These are phyloP conservation scores for Xylaria longipes DNA, from an alignment of 495 filamentous ascomycete species.

Conservation along the genomic window DNA sequence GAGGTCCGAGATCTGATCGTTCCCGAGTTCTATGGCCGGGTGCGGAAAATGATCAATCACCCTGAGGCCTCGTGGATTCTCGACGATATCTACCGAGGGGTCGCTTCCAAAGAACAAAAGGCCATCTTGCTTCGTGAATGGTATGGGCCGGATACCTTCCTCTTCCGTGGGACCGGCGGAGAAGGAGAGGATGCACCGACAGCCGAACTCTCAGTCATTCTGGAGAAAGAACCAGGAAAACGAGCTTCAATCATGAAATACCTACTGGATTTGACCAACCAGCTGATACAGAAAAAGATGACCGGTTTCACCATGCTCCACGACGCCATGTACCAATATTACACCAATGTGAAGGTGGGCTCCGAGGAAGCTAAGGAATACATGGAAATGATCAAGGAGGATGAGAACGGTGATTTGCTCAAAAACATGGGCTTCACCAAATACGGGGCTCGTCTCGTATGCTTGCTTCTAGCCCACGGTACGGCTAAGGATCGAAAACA, in stretches of 20 bases:
- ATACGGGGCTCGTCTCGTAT: constrained; percentile 82
- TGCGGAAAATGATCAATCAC: constrained; percentile 91
- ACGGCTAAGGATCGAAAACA: constrained; percentile 92
- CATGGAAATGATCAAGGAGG: constrained; percentile 86
- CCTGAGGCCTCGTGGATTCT: constrained; percentile 96
- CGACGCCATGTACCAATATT: constrained; percentile 97
- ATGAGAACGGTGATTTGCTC: constrained; percentile 84
- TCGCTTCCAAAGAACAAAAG: constrained; percentile 84
- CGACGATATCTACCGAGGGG: constrained; percentile 90
- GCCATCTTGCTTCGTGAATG: constrained; percentile 87
- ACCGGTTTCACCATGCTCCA: constrained; percentile 96
- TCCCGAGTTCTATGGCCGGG: constrained; percentile 92
- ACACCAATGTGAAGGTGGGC: constrained; percentile 75
- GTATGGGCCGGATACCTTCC: constrained; percentile 92
- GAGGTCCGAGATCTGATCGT: constrained; percentile 87
- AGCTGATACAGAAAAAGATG: constrained; percentile 91
- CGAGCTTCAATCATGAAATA: constrained; percentile 82
- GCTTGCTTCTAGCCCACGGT: constrained; percentile 78
- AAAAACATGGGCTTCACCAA: constrained; percentile 96
- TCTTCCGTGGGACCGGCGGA: constrained; percentile 67
- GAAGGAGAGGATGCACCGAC: constrained; percentile 48
- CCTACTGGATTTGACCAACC: constrained; percentile 83
- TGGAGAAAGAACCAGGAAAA: constrained; percentile 81
- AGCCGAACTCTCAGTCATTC: constrained; percentile 71
- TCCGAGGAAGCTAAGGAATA: constrained; percentile 84